A percentile compares a stretch with the other conserved stretches of the same genome.
phyloP scores from a whole-genome alignment of 306 rosid genomes.

The Macrotyloma uniflorum region DNA sequence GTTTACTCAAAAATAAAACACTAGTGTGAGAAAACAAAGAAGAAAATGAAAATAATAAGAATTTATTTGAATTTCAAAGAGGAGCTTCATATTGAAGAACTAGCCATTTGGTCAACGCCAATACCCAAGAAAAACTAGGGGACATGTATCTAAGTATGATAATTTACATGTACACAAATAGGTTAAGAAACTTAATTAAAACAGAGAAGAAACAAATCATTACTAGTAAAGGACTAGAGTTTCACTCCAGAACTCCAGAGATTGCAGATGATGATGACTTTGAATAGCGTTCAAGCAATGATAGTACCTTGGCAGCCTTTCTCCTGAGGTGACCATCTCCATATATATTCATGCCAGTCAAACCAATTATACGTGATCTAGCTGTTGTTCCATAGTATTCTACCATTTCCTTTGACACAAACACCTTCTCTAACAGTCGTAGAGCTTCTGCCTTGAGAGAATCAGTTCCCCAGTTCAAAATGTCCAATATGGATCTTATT shows the following conservation, averaged over 20 bases:
- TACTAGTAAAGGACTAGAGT: conserved; percentile 8
- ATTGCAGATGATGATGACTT: conserved; percentile 62
- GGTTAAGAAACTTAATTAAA: background rate
- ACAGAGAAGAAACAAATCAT: background rate
- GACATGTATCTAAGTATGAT: background rate
- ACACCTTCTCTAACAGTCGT: conserved; percentile 72
- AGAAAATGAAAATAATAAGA: background rate
- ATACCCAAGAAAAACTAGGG: background rate
- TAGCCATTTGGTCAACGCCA: background rate
- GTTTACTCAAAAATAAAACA: background rate
- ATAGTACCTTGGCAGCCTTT: conserved; percentile 68
- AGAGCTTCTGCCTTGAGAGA: conserved; percentile 68
- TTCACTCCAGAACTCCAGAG: conserved; percentile 52
- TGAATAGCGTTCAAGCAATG: conserved; percentile 73
- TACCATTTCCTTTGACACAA: conserved; percentile 71
- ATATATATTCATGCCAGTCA: conserved; percentile 55
- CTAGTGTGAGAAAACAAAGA: background rate
- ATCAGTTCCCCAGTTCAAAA: conserved; percentile 73
- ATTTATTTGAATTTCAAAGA: background rate
- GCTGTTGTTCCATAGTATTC: conserved; percentile 62
- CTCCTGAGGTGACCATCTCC: conserved; percentile 55
- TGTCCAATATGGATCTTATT: conserved; percentile 60
- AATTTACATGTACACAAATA: conserved; percentile 28
- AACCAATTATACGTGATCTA: conserved; percentile 50
- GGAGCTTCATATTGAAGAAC: conserved; percentile 1